A percentile compares a stretch with the other conserved stretches of the same genome.
Evolutionary conservation across 257 asterid species (phyloP).

Genomic region (Solanum rostratum): DNA sequence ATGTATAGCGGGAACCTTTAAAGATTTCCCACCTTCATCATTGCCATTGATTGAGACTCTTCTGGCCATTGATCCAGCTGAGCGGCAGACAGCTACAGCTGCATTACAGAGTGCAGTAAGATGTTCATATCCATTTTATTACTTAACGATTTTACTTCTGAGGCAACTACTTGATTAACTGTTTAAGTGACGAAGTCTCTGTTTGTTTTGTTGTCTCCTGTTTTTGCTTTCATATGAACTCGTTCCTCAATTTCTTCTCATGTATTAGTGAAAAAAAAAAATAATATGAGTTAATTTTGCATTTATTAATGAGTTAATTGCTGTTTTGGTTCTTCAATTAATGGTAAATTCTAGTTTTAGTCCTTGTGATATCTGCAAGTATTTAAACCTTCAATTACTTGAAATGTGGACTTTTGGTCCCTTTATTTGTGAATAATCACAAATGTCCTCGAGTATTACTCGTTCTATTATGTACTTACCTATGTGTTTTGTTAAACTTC

Average conservation of each 20-base stretch:
- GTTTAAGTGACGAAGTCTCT: background rate
- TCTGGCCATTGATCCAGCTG: slow-evolving; percentile 74
- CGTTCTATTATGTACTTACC: background rate
- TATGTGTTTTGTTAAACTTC: background rate
- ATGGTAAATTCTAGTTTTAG: background rate
- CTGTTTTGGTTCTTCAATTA: background rate
- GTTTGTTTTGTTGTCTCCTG: background rate
- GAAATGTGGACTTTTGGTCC: background rate
- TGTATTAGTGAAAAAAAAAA: background rate
- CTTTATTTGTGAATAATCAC: background rate
- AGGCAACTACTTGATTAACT: background rate
- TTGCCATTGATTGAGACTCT: slow-evolving; percentile 66
- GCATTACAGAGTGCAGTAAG: slow-evolving; percentile 72
- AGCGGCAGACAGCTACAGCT: slow-evolving; percentile 67
- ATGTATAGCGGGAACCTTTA: slow-evolving; percentile 59
- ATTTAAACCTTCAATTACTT: background rate
- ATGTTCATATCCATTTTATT: slow-evolving; percentile 8
- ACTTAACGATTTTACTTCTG: background rate
- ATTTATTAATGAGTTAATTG: background rate
- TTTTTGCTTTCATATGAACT: background rate
- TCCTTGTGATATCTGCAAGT: background rate
- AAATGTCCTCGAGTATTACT: background rate
- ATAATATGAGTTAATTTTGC: too few relatives aligned
- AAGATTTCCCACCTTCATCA: slow-evolving; percentile 71
- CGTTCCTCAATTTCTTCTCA: background rate